phyloP scores from a whole-genome alignment of 2,329 filamentous ascomycete species.

The Fusarium sp. region DNA sequence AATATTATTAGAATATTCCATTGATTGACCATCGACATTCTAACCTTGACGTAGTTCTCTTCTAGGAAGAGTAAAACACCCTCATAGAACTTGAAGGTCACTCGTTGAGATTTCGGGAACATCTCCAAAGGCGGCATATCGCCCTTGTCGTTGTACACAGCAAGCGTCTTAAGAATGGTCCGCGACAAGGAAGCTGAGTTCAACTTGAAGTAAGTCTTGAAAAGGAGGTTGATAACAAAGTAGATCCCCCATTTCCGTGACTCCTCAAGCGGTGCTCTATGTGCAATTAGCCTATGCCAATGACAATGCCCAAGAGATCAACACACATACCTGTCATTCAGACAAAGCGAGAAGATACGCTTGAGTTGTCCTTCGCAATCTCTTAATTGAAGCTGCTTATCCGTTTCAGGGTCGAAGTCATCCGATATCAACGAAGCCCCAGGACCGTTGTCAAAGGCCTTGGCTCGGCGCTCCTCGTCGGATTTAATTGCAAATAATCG shows the following conservation, averaged over 20 bases:
- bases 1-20: conserved; percentile 9
- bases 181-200: conserved; percentile 91
- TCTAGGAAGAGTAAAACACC: conserved; percentile 95
- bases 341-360: conserved; percentile 89
- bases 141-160: conserved; percentile 75
- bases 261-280: conserved; percentile 80
- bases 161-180: conserved; percentile 87
- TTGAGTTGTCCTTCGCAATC: conserved; percentile 93
- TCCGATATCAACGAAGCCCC: conserved; percentile 73
- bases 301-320: no score
- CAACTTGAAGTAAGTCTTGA: conserved; percentile 98
- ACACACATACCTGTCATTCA: conserved; percentile 81
- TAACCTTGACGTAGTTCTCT: conserved; percentile 86
- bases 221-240: conserved; percentile 91
- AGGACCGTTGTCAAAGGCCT: conserved; percentile 54
- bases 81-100: conserved; percentile 96
- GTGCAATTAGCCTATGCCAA: conserved; percentile 3
- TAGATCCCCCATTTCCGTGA: conserved; percentile 99
- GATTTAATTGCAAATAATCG: conserved; percentile 91
- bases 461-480: conserved; percentile 73
- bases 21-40: conserved; percentile 14
- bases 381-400: conserved; percentile 87
- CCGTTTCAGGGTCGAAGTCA: conserved; percentile 81
- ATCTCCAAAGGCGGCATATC: conserved; percentile 85
- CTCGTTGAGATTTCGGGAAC: conserved; percentile 90